phyloP scores from a whole-genome alignment of 192 early-diverging fungal species.

The Rhizophagus sp. region DNA sequence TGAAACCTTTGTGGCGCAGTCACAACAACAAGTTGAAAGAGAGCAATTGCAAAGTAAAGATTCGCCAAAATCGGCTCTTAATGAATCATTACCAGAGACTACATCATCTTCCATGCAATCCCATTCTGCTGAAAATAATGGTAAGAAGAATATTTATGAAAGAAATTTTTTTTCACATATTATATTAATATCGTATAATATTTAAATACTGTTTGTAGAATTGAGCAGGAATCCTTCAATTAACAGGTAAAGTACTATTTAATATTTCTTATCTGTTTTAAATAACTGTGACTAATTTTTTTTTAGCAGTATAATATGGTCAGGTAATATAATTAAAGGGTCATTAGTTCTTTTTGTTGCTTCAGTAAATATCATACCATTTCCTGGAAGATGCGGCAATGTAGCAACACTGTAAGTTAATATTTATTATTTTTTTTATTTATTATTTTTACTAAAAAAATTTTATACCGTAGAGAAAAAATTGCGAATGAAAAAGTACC shows the following conservation, averaged over 20 bases:
- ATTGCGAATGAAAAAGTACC: not conserved
- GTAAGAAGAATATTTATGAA: not conserved
- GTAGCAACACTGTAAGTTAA: not conserved
- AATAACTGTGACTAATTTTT: not conserved
- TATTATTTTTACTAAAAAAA: not conserved
- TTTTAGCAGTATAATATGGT: not conserved
- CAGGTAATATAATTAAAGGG: not conserved
- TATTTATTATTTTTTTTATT: not conserved
- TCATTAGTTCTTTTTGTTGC: not conserved
- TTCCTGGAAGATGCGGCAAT: not conserved
- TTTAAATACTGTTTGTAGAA: not conserved
- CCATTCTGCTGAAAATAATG: not conserved
- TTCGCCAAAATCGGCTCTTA: not conserved
- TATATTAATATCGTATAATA: not conserved
- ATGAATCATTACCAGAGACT: not conserved
- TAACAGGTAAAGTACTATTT: too few species aligned
- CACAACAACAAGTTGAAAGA: not conserved
- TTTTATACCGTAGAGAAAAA: not conserved
- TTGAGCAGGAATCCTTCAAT: too few species aligned
- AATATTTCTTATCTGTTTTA: not conserved
- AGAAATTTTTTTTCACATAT: not conserved
- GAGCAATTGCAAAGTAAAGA: too few species aligned
- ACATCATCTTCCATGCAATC: not conserved
- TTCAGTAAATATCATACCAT: not conserved
- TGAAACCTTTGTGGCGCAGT: not conserved